Base-by-base conservation (phyloP, 2,329 filamentous ascomycete genomes). In the Alternaria solani region DNA sequence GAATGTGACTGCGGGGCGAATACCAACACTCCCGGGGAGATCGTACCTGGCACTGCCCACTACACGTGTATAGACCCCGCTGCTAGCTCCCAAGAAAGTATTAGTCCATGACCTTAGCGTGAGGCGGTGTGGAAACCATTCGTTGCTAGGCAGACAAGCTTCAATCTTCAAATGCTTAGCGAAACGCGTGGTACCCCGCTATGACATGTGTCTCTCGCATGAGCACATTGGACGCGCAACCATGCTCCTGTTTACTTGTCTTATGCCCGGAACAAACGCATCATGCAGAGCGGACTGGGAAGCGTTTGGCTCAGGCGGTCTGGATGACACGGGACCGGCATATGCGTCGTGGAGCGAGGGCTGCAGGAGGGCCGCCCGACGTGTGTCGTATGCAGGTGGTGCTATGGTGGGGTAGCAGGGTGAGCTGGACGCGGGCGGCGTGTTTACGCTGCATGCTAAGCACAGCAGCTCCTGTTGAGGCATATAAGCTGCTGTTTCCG, bases 141-240 rank as follows among this genome's bases (percentile, higher is more conserved):
- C 30, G 34, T 23, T 30, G 46, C 54, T 59, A 57, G 28, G 6
- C 16, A 63, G 57, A 66, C 61, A 71, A 71, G 68, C 68, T 67
- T 69, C 58, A 26, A 23, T 44, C 56, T 49, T 51, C 46, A 55
- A 61, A 67, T 53, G 64, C 66, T 69, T 70, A 63, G 63, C 60
- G 23, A 53, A 38, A 42, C 25, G 52, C 59, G 36, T 56, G 16
- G 23, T 60, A 48, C 58, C 55, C 61, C 61, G 62, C 63, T 51
- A 66, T 64, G 61, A 46, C 59, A 23, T 48, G 26, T 18, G 28
- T 11, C 41, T 9, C 26, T 46, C 41, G 43, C 62, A 64, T 65
- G 49, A 64, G 51, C 41, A 39, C 39, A 20, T 28, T 32, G 36
- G 54, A 42, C 38, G 57, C 42, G 46, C 55, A 48, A 51, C 16